A percentile compares a stretch with the other conserved stretches of the same genome.
Evolutionary conservation across 2,329 filamentous ascomycete genomes (phyloP).

Genomic region (Pyrenophora graminea): DNA sequence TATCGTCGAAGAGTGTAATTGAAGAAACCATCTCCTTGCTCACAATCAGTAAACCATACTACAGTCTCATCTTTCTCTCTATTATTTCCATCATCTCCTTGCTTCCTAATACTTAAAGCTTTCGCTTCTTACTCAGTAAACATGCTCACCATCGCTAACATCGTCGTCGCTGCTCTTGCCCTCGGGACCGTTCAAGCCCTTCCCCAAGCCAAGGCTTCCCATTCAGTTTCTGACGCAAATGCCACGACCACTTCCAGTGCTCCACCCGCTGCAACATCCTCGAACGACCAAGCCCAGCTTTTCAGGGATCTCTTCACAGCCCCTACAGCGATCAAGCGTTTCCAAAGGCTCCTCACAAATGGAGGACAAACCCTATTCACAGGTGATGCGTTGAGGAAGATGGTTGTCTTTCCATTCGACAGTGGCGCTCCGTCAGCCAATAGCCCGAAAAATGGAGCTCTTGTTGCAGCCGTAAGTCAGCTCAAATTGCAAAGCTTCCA

Average conservation of each 20-base stretch:
- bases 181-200: conserved; percentile 38
- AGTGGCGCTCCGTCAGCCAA: conserved; percentile 45
- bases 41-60: conserved; percentile 35
- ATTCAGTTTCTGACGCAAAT: not conserved
- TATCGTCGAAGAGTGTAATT: conserved; percentile 1
- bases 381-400: conserved; percentile 34
- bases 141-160: conserved; percentile 44
- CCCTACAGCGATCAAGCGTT: conserved; percentile 46
- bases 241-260: conserved; percentile 9
- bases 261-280: conserved; percentile 12
- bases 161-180: conserved; percentile 41
- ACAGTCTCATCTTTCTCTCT: conserved; percentile 21
- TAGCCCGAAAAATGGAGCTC: conserved; percentile 59
- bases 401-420: conserved; percentile 68
- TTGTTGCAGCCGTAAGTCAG: conserved; percentile 31
- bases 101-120: conserved; percentile 22
- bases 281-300: conserved; percentile 27
- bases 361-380: conserved; percentile 35
- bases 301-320: conserved; percentile 39
- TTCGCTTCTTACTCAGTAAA: conserved; percentile 31
- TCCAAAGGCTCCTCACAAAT: conserved; percentile 43
- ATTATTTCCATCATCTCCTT: conserved; percentile 21
- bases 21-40: conserved; percentile 31
- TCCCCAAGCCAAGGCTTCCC: conserved; percentile 25
- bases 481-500: not conserved